Conservation (phyloP, 2,329 filamentous ascomycete species). For the Cordyceps farinosa region DNA sequence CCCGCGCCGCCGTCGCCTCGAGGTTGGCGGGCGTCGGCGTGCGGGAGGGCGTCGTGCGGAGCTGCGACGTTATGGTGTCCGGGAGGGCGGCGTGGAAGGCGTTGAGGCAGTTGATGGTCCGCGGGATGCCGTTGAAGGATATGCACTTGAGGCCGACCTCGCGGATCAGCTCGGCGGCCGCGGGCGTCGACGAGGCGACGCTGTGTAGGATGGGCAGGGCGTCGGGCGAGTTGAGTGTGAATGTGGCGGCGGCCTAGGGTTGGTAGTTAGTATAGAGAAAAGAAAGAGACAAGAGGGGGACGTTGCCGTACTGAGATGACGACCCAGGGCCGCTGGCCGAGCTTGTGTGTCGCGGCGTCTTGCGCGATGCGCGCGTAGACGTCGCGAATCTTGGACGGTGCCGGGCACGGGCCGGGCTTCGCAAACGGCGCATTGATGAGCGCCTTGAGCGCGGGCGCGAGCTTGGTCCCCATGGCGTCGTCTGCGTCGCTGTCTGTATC, state of each 20-base stretch:
- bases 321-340: constrained; percentile 64
- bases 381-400: constrained; percentile 57
- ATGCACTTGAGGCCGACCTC: constrained; percentile 75
- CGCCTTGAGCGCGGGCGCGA: constrained; percentile 67
- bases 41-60: constrained; percentile 58
- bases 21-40: constrained; percentile 51
- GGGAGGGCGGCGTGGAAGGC: constrained; percentile 66
- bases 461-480: constrained; percentile 60
- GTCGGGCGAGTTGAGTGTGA: constrained; percentile 82
- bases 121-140: constrained; percentile 77
- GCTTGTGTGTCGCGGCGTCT: constrained; percentile 58
- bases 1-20: constrained; percentile 51
- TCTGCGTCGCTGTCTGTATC: constrained; percentile 8
- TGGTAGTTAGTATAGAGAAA: neutral
- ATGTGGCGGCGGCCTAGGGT: constrained; percentile 68
- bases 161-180: constrained; percentile 67
- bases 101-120: constrained; percentile 77
- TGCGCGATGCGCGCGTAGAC: constrained; percentile 62
- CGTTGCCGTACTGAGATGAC: constrained; percentile 53
- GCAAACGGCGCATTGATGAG: constrained; percentile 70
- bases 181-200: constrained; percentile 42
- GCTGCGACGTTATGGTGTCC: constrained; percentile 44
- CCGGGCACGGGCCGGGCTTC: constrained; percentile 60
- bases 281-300: neutral
- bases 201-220: constrained; percentile 63